phyloP scores from a whole-genome alignment of 345 rosid genomes.

The Heritiera fomes region DNA sequence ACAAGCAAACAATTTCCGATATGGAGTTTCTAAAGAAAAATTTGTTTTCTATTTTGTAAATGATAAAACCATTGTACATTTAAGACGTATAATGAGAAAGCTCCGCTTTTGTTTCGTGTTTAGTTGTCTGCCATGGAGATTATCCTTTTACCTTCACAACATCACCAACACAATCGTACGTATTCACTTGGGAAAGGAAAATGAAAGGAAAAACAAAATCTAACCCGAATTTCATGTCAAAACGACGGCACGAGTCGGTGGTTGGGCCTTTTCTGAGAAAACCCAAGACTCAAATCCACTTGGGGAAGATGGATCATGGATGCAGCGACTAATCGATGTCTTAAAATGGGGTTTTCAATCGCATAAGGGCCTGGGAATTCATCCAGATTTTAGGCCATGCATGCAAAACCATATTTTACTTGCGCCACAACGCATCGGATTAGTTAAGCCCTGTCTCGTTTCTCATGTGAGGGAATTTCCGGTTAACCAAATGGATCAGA shows the following conservation, averaged over 20 bases:
- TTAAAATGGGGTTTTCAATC: too few relatives aligned
- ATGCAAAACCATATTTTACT: too few relatives aligned
- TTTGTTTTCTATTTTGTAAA: not conserved
- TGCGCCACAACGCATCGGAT: too few relatives aligned
- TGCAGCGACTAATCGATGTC: not conserved
- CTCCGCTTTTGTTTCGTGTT: not conserved
- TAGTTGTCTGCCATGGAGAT: not conserved
- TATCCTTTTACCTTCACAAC: not conserved
- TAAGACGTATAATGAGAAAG: not conserved
- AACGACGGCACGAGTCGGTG: too few relatives aligned
- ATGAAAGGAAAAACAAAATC: not conserved
- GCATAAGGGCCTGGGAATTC: too few relatives aligned
- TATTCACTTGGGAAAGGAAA: not conserved
- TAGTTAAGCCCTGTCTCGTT: too few relatives aligned
- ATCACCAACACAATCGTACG: not conserved
- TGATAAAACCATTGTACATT: not conserved
- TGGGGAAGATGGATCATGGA: not conserved
- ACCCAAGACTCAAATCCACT: not conserved
- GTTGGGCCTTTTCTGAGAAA: not conserved
- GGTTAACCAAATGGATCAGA: too few relatives aligned
- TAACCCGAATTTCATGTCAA: not conserved
- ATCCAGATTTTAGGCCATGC: too few relatives aligned
- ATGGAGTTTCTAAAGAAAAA: not conserved
- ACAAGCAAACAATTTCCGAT: not conserved
- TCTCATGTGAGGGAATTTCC: too few relatives aligned